Conservation (phyloP, 495 filamentous ascomycete genomes). For the Bacidia gigantensis region DNA sequence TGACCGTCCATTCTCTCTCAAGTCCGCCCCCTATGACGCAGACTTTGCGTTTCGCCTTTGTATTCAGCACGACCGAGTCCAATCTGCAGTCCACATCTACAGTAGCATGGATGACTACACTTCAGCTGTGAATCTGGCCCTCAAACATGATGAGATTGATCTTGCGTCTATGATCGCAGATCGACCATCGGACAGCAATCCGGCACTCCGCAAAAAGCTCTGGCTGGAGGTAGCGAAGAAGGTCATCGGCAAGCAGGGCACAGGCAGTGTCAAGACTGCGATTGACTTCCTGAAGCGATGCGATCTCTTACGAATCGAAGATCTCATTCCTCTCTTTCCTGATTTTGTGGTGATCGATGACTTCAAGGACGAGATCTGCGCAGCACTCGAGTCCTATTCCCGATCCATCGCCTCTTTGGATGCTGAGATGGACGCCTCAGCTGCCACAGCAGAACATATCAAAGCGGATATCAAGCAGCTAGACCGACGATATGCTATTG, state of each 20-base stretch:
- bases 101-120: constrained; percentile 85
- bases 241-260: constrained; percentile 64
- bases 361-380: constrained; percentile 96
- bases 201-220: constrained; percentile 76
- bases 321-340: constrained; percentile 94
- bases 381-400: constrained; percentile 80
- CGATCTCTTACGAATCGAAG: constrained; percentile 85
- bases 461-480: constrained; percentile 70
- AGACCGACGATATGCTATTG: constrained; percentile 84
- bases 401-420: constrained; percentile 80
- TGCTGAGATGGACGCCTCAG: constrained; percentile 88
- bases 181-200: constrained; percentile 54
- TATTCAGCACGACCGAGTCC: constrained; percentile 81
- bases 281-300: constrained; percentile 89
- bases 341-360: constrained; percentile 99
- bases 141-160: constrained; percentile 78
- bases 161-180: constrained; percentile 86
- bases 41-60: constrained; percentile 94
- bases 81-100: constrained; percentile 92
- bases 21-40: constrained; percentile 78
- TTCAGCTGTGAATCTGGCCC: constrained; percentile 80
- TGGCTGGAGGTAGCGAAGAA: constrained; percentile 91
- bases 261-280: constrained; percentile 73
- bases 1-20: constrained; percentile 55
- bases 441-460: constrained; percentile 76